Evolutionary conservation across 805 yeast genomes (phyloP).

Genomic region (Myxozyma neotropica): DNA sequence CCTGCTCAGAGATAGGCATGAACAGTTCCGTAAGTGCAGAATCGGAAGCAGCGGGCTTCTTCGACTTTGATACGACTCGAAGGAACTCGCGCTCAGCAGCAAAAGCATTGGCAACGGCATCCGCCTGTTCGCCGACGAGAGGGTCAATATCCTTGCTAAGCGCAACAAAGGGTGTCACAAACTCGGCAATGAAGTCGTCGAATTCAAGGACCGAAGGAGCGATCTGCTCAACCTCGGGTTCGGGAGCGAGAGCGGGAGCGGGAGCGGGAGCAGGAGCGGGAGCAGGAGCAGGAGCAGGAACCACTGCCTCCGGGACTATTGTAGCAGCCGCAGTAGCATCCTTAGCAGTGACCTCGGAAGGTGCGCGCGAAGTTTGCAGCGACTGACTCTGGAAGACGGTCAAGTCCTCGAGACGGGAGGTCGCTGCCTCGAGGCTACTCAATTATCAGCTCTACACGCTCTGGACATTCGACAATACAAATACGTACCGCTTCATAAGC

Average conservation of each 20-base stretch:
- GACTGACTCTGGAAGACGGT: constrained; percentile 74
- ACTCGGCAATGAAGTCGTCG: constrained; percentile 54
- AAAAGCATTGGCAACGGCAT: constrained; percentile 57
- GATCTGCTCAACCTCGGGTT: constrained; percentile 30
- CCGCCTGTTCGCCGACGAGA: constrained; percentile 54
- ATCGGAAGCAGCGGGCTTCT: constrained; percentile 58
- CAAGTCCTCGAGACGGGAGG: constrained; percentile 87
- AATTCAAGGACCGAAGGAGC: constrained; percentile 44
- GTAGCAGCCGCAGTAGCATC: constrained; percentile 30
- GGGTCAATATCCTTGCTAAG: constrained; percentile 58
- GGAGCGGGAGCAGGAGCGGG: constrained; percentile 33
- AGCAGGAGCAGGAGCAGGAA: constrained; percentile 29
- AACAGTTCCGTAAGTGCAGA: constrained; percentile 59
- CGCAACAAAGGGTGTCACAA: constrained; percentile 62
- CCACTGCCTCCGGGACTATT: constrained; percentile 29
- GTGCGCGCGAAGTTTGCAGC: constrained; percentile 37
- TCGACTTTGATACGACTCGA: constrained; percentile 58
- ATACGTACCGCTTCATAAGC: constrained; percentile 61
- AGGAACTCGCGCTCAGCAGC: constrained; percentile 61
- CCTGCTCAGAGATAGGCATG: constrained; percentile 65
- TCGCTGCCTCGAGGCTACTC: constrained; percentile 80
- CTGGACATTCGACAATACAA: neutral
- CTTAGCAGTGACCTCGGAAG: constrained; percentile 10
- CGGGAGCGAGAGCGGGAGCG: constrained; percentile 33
- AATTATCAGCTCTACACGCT: neutral